Percentiles rank a stretch among this genome's conserved stretches.
These are phyloP conservation scores for Fusarium keratoplasticum DNA, from an alignment of 2,329 filamentous ascomycete genomes.

Conservation along the genomic window DNA sequence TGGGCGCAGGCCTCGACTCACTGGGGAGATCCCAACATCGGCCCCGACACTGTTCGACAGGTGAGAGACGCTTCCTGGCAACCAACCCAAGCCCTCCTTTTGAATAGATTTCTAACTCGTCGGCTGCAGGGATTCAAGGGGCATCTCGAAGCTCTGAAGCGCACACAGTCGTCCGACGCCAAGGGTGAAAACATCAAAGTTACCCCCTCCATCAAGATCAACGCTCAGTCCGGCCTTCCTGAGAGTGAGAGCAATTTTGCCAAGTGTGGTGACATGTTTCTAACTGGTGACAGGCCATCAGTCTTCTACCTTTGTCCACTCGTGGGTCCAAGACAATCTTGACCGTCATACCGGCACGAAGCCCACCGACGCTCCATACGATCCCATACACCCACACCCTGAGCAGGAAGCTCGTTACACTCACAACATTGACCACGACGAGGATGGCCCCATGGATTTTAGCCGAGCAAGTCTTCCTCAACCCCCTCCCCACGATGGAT, in stretches of 20 bases:
- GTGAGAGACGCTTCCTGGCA: not conserved
- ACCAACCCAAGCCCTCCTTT: not conserved
- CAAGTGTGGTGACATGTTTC: too few relatives aligned
- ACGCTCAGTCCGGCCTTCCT: too few relatives aligned
- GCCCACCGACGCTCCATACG: not conserved
- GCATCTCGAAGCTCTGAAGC: not conserved
- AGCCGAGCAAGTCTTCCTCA: not conserved
- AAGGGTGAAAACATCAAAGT: too few relatives aligned
- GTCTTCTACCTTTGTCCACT: too few relatives aligned
- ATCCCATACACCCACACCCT: constrained; percentile 2
- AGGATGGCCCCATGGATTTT: not conserved
- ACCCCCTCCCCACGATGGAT: not conserved
- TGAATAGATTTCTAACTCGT: not conserved
- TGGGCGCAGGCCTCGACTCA: not conserved
- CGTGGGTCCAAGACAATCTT: not conserved
- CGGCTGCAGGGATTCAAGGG: not conserved
- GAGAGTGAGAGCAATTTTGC: too few relatives aligned
- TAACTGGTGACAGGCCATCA: too few relatives aligned
- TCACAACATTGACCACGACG: not conserved
- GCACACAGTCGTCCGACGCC: too few relatives aligned
- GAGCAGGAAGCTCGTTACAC: not conserved
- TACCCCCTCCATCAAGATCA: too few relatives aligned
- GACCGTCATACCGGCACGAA: not conserved
- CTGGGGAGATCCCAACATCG: not conserved
- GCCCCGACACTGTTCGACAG: not conserved